Conservation (phyloP, 2,329 filamentous ascomycete genomes). For the Diaporthe vexans region DNA sequence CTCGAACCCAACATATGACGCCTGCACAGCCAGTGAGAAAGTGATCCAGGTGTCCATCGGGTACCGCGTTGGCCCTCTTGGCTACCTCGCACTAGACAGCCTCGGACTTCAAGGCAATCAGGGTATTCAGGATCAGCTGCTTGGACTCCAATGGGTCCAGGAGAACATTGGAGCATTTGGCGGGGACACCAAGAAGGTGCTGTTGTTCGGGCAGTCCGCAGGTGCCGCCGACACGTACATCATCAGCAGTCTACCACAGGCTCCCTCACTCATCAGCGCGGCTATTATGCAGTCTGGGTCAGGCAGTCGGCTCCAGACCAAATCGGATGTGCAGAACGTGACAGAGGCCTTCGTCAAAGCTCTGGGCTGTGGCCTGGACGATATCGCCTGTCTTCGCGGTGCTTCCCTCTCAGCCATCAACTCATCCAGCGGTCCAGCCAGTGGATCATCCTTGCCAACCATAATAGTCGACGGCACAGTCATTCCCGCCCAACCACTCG, state of each 20-base stretch:
- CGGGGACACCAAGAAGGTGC: constrained; percentile 53
- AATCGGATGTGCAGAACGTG: background rate
- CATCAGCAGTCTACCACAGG: constrained; percentile 47
- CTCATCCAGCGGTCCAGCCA: background rate
- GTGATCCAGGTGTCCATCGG: constrained; percentile 48
- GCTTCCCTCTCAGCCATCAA: constrained; percentile 13
- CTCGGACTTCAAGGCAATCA: constrained; percentile 63
- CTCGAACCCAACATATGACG: constrained; percentile 46
- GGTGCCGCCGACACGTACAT: constrained; percentile 46
- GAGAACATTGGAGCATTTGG: constrained; percentile 60
- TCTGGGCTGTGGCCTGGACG: constrained; percentile 30
- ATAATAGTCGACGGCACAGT: constrained; percentile 47
- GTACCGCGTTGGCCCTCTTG: constrained; percentile 62
- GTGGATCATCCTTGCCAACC: constrained; percentile 38
- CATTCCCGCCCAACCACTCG: constrained; percentile 46
- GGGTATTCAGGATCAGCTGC: constrained; percentile 63
- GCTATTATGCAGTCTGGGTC: constrained; percentile 48
- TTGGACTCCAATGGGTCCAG: constrained; percentile 64
- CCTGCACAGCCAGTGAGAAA: constrained; percentile 46
- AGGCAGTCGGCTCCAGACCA: constrained; percentile 39
- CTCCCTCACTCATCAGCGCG: constrained; percentile 44
- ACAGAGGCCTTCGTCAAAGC: constrained; percentile 16
- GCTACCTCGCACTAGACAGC: constrained; percentile 58
- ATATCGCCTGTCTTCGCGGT: constrained; percentile 25
- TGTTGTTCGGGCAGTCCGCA: constrained; percentile 49